Evolutionary conservation across 1,284 basidiomycete genomes (phyloP), one percentile per base, ranked within the genome.

Genomic region (Ustilago xerochloae): DNA sequence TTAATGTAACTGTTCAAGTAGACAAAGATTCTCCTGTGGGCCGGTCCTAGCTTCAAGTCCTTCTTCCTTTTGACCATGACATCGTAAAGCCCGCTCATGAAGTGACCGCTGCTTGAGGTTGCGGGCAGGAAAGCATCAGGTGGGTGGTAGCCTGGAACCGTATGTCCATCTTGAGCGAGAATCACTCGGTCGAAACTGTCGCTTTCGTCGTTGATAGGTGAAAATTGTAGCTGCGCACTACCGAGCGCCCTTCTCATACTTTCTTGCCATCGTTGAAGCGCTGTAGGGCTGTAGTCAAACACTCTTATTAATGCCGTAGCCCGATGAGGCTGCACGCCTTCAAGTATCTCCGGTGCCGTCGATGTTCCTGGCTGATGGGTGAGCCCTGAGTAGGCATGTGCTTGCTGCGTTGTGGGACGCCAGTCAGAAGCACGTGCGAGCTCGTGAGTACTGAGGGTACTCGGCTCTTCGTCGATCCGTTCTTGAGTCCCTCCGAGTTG

Each of bases 1-100:
- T 54, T 52, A 36, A 3, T 8, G 12, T 13, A 38, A n/a, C 51
- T 59, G 50, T 65, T 59, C 22, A 53, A 24, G 29, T 54, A 65
- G 22, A 65, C 41, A 30, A 36, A 59, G 28, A 54, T 12, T 3
- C 63, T n/a, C n/a, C n/a, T n/a, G 50, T 0, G 28, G 2, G 15
- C 6, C 0, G 4, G 20, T 0, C 0, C 26, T 9, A 8, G 53
- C 43, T 6, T 13, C 6, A 30, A 36, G 49, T 12, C 38, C 2
- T 5, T 24, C 16, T 2, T 10, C 6, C 12, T 2, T 29, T 22
- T 12, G 10, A n/a, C n/a, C n/a, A 7, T 35, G 8, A 30, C 32
- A 24, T 26, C n/a, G 33, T 22, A 3, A 15, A 50, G 8, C 1
- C 22, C 10, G 1, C 12, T 18, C 32, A 26, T 7, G 9, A 28